phyloP scores from a whole-genome alignment of 345 rosid species.

The Sisymbrium altissimum region DNA sequence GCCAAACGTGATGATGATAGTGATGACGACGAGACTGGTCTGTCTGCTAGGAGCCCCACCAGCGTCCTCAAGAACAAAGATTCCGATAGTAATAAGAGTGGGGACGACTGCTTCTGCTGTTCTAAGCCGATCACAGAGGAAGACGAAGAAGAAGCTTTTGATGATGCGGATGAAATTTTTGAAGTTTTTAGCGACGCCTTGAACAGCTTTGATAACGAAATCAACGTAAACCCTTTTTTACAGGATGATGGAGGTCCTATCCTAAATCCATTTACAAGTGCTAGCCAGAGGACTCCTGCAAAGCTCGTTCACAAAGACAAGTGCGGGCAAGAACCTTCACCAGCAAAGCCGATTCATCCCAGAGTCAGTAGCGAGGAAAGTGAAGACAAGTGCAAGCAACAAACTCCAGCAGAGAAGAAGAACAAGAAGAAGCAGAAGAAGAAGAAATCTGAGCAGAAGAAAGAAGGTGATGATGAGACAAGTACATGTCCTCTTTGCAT shows the following conservation, averaged over 20 bases:
- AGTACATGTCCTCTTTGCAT: slow-evolving; percentile 39
- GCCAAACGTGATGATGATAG: background rate
- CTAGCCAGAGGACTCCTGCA: slow-evolving; percentile 10
- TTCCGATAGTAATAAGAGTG: slow-evolving; percentile 15
- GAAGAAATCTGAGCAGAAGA: slow-evolving; percentile 12
- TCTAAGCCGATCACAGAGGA: slow-evolving; percentile 36
- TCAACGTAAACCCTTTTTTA: background rate
- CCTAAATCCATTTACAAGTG: background rate
- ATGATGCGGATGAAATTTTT: slow-evolving; percentile 37
- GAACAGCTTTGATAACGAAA: slow-evolving; percentile 15
- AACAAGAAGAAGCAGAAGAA: background rate
- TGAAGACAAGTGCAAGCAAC: background rate
- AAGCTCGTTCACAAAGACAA: background rate
- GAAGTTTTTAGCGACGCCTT: slow-evolving; percentile 41
- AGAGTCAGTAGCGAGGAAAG: too few species aligned
- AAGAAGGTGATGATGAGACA: slow-evolving; percentile 9
- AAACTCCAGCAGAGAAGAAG: background rate
- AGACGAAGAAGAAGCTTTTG: slow-evolving; percentile 35
- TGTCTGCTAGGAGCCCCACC: slow-evolving; percentile 29
- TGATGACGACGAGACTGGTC: slow-evolving; percentile 20
- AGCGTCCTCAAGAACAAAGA: slow-evolving; percentile 31
- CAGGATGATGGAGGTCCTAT: background rate
- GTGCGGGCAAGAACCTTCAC: background rate
- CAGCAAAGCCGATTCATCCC: too few species aligned
- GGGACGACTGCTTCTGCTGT: slow-evolving; percentile 24